Evolutionary conservation across 1,139 yeast genomes (phyloP).

Genomic region (Sugiyamaella novakii): DNA sequence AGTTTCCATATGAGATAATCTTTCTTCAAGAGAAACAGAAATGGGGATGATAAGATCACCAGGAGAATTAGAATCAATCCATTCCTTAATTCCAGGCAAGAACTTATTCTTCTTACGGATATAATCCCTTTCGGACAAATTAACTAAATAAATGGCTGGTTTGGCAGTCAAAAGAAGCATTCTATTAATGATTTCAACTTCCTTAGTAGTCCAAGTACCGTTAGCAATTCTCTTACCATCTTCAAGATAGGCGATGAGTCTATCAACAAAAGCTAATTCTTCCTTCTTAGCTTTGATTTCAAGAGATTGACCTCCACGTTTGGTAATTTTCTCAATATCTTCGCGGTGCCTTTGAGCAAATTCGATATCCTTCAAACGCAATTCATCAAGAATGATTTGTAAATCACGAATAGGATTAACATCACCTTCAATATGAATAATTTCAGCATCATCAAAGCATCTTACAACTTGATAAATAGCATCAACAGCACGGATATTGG

Average conservation of each 20-base stretch:
- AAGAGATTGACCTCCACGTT: conserved; percentile 91
- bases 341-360: conserved; percentile 90
- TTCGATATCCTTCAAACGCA: conserved; percentile 95
- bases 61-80: conserved; percentile 93
- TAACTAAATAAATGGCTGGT: conserved; percentile 93
- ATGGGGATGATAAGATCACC: conserved; percentile 95
- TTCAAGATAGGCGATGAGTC: conserved; percentile 73
- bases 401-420: conserved; percentile 95
- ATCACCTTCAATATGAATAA: conserved; percentile 96
- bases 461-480: conserved; percentile 97
- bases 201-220: conserved; percentile 85
- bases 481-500: conserved; percentile 97
- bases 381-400: conserved; percentile 87
- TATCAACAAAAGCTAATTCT: conserved; percentile 80
- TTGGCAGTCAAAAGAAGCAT: conserved; percentile 87
- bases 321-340: conserved; percentile 76
- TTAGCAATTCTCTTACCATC: conserved; percentile 89
- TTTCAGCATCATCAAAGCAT: conserved; percentile 97
- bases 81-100: conserved; percentile 85
- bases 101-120: conserved; percentile 98
- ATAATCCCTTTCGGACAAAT: conserved; percentile 91
- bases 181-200: conserved; percentile 82
- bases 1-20: conserved; percentile 81
- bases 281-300: conserved; percentile 95
- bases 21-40: conserved; percentile 91